Evolutionary conservation across 768 basidiomycete species (phyloP).

Genomic region (Pulveroboletus ravenelii): DNA sequence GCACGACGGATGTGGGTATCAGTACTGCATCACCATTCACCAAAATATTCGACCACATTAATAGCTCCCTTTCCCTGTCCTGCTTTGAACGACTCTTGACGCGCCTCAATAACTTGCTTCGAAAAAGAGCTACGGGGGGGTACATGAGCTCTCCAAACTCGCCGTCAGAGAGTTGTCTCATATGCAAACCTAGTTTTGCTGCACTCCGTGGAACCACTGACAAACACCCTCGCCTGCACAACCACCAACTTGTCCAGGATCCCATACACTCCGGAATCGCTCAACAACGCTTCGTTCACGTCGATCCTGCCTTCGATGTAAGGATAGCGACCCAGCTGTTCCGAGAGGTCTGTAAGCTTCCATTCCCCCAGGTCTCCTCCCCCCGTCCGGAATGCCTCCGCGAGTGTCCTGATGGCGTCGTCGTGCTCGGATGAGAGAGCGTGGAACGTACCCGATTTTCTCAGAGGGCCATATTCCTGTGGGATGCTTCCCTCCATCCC

Average conservation of each 20-base stretch:
- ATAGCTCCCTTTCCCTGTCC: slow-evolving; percentile 12
- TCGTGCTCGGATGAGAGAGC: slow-evolving; percentile 39
- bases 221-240: slow-evolving; percentile 44
- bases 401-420: slow-evolving; percentile 41
- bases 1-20: background rate
- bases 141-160: background rate
- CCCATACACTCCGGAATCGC: slow-evolving; percentile 47
- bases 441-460: slow-evolving; percentile 46
- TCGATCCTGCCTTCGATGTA: slow-evolving; percentile 20
- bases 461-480: background rate
- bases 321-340: slow-evolving; percentile 28
- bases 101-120: slow-evolving; percentile 44
- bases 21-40: slow-evolving; percentile 20
- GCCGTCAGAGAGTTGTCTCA: background rate
- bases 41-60: slow-evolving; percentile 45
- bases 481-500: background rate
- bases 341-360: slow-evolving; percentile 41
- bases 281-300: slow-evolving; percentile 30
- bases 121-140: slow-evolving; percentile 43
- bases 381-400: slow-evolving; percentile 38
- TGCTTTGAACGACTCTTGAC: slow-evolving; percentile 26
- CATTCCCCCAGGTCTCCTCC: slow-evolving; percentile 39
- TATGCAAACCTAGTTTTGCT: slow-evolving; percentile 42
- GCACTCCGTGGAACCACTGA: slow-evolving; percentile 46
- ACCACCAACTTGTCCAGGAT: slow-evolving; percentile 56